phyloP scores from a whole-genome alignment of 352 stramenopile species.

The Peronospora tabacina region DNA sequence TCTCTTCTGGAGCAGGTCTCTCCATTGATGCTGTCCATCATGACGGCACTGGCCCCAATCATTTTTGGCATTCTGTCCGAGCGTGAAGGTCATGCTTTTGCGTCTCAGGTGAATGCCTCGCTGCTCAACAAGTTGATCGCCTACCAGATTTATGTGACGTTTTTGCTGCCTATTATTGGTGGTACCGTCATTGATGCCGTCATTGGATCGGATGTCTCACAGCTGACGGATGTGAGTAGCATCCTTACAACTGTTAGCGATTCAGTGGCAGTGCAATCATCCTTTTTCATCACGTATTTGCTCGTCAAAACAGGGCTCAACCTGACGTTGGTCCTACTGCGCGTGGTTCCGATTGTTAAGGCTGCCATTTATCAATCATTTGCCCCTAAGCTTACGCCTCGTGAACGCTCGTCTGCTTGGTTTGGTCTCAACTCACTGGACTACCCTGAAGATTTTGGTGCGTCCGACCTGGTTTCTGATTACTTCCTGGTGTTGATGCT shows the following conservation, averaged over 20 bases:
- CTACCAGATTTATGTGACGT: constrained; percentile 78
- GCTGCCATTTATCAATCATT: constrained; percentile 66
- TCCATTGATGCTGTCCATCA: constrained; percentile 70
- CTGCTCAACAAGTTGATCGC: constrained; percentile 76
- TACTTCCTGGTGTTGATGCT: constrained; percentile 74
- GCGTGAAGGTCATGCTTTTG: constrained; percentile 67
- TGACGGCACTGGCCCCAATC: constrained; percentile 70
- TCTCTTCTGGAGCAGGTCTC: constrained; percentile 68
- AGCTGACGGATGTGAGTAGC: constrained; percentile 36
- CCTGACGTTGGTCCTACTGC: constrained; percentile 57
- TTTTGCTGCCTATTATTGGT: constrained; percentile 78
- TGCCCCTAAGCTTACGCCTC: constrained; percentile 74
- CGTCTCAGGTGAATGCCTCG: constrained; percentile 52
- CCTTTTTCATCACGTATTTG: constrained; percentile 77
- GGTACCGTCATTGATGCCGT: constrained; percentile 70
- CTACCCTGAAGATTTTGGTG: constrained; percentile 50
- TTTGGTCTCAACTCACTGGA: constrained; percentile 58
- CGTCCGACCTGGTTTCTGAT: constrained; percentile 50
- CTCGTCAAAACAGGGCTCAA: constrained; percentile 70
- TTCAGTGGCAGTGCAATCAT: constrained; percentile 63
- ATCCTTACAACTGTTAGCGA: constrained; percentile 52
- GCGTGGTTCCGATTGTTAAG: constrained; percentile 67
- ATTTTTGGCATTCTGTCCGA: constrained; percentile 80
- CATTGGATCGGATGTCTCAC: constrained; percentile 41
- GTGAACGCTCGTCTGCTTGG: constrained; percentile 57